These are phyloP conservation scores for Podaxis mareebaensis DNA, from an alignment of 768 basidiomycete species.

Conservation along the genomic window DNA sequence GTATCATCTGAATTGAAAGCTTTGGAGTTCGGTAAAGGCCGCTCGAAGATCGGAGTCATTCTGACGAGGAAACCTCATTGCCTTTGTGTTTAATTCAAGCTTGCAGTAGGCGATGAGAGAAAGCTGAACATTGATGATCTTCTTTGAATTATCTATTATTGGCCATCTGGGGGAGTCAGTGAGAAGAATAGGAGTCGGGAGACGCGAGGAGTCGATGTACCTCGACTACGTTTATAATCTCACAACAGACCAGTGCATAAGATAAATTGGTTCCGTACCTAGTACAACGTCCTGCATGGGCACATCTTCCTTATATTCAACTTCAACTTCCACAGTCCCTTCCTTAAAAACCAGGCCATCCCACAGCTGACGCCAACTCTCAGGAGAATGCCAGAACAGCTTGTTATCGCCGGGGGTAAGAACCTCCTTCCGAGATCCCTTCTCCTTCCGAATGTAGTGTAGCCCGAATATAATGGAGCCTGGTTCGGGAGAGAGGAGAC, in stretches of 20 bases:
- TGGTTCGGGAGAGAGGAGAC: background rate
- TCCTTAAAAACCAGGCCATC: background rate
- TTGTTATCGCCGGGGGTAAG: background rate
- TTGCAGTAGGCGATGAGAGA: too few relatives aligned
- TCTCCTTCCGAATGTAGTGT: background rate
- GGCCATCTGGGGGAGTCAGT: too few relatives aligned
- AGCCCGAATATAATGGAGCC: background rate
- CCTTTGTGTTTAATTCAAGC: too few relatives aligned
- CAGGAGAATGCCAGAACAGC: background rate
- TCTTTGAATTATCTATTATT: too few relatives aligned
- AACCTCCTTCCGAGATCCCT: background rate
- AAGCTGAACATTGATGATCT: too few relatives aligned
- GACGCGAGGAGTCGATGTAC: background rate
- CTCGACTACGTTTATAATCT: background rate
- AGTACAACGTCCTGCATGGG: background rate
- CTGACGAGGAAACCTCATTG: too few relatives aligned
- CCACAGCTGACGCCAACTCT: background rate
- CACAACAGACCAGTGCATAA: background rate
- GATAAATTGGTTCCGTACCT: background rate
- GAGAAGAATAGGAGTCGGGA: too few relatives aligned
- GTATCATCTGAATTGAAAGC: too few relatives aligned
- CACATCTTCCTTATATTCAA: background rate
- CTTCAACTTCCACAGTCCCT: background rate
- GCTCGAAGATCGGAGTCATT: too few relatives aligned
- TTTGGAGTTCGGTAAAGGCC: too few relatives aligned